These are phyloP conservation scores for Neurospora sp. DNA, from an alignment of 495 filamentous ascomycete species.

Conservation along the genomic window DNA sequence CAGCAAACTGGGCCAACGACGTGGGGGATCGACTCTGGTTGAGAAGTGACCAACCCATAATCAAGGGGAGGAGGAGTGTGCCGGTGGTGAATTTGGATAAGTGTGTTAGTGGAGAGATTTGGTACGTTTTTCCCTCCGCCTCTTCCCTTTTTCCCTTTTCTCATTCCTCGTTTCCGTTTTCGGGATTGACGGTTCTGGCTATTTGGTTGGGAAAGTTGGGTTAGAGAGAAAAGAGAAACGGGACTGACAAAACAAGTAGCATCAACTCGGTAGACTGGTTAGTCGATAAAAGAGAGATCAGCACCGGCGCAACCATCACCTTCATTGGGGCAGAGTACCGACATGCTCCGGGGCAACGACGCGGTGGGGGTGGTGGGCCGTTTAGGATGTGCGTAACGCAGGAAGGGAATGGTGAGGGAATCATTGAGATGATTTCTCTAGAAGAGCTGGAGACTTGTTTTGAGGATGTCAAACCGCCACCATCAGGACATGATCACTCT, in stretches of 20 bases:
- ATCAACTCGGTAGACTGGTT: not conserved
- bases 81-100: conserved; percentile 8
- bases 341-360: not conserved
- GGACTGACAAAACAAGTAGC: not conserved
- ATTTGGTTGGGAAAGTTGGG: not conserved
- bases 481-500: not conserved
- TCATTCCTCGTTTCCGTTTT: not conserved
- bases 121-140: not conserved
- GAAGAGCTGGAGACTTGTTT: not conserved
- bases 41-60: conserved; percentile 6
- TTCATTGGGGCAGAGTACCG: not conserved
- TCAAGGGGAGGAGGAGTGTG: not conserved
- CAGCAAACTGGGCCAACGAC: not conserved
- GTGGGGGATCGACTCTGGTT: conserved; percentile 9
- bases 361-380: not conserved
- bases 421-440: not conserved
- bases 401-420: not conserved
- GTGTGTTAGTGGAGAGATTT: conserved; percentile 2
- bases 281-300: not conserved
- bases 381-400: not conserved
- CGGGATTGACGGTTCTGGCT: not conserved
- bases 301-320: not conserved
- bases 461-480: not conserved
- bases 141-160: not conserved
- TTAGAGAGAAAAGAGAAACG: not conserved